Evolutionary conservation across 2,329 filamentous ascomycete genomes (phyloP).

Genomic region (Orbilia javanica): DNA sequence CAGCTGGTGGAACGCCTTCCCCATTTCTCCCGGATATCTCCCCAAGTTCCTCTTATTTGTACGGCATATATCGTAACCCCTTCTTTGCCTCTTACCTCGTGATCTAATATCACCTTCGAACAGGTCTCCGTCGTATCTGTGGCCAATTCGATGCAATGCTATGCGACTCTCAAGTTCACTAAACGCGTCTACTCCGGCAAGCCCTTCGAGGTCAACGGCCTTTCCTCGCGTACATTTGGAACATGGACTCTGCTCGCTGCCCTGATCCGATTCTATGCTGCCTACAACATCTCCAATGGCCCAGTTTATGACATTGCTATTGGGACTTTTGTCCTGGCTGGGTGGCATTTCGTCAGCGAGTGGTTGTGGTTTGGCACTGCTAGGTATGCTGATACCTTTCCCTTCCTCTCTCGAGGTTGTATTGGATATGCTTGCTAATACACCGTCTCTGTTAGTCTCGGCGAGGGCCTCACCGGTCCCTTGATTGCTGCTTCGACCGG

Average conservation of each 20-base stretch:
- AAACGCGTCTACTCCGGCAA: conserved; percentile 83
- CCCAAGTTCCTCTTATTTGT: conserved; percentile 62
- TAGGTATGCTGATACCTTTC: conserved; percentile 69
- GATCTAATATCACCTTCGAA: not conserved
- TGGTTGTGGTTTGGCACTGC: conserved; percentile 83
- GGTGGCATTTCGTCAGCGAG: conserved; percentile 83
- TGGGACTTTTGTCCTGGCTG: conserved; percentile 84
- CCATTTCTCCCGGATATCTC: conserved; percentile 58
- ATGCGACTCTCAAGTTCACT: conserved; percentile 82
- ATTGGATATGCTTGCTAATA: not conserved
- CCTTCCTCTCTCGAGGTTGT: not conserved
- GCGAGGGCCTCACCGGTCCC: conserved; percentile 72
- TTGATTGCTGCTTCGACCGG: conserved; percentile 71
- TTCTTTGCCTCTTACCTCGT: not conserved
- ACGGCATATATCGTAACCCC: conserved; percentile 1
- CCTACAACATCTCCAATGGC: conserved; percentile 81
- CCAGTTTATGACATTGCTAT: conserved; percentile 83
- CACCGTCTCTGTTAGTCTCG: conserved; percentile 62
- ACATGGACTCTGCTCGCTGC: conserved; percentile 87
- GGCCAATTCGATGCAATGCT: conserved; percentile 87
- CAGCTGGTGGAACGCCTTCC: conserved; percentile 58
- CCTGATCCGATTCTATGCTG: conserved; percentile 83
- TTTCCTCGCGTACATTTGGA: conserved; percentile 83
- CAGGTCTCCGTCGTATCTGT: conserved; percentile 86
- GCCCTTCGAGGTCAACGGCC: conserved; percentile 66